Conservation (phyloP, 257 asterid species). For the Solanum acaule region DNA sequence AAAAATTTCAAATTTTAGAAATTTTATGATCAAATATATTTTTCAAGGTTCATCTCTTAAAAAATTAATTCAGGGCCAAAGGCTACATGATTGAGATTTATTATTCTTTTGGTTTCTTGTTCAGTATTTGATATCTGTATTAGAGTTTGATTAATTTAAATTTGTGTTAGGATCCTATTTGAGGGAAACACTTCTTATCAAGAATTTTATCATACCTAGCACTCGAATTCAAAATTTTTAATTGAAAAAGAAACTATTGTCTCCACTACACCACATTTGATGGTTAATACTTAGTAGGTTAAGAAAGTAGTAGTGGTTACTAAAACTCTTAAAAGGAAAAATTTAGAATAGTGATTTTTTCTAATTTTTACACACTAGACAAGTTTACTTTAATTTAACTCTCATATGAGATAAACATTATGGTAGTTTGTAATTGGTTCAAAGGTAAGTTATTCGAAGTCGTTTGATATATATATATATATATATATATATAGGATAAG, state of each 20-base stretch:
- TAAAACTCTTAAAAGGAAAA: not conserved
- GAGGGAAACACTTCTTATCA: too few species aligned
- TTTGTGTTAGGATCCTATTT: rapidly evolving
- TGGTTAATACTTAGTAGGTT: not conserved
- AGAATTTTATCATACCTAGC: too few species aligned
- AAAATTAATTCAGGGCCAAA: not conserved
- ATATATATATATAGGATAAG: not conserved
- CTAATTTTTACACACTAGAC: not conserved
- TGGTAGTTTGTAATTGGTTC: not conserved
- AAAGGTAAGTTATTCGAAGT: not conserved
- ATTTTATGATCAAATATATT: too few species aligned
- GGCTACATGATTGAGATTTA: not conserved
- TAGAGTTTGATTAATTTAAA: too few species aligned
- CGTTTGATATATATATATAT: too few species aligned
- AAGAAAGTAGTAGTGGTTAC: not conserved
- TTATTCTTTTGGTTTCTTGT: not conserved
- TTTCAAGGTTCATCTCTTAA: not conserved
- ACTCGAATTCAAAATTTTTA: too few species aligned
- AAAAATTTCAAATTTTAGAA: too few species aligned
- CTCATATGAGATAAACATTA: not conserved
- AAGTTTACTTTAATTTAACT: not conserved
- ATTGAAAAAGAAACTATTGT: too few species aligned
- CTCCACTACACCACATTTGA: too few species aligned
- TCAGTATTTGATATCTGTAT: too few species aligned
- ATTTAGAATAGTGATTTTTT: not conserved